phyloP scores from a whole-genome alignment of 2,329 filamentous ascomycete species.

The Aspergillus candidus region DNA sequence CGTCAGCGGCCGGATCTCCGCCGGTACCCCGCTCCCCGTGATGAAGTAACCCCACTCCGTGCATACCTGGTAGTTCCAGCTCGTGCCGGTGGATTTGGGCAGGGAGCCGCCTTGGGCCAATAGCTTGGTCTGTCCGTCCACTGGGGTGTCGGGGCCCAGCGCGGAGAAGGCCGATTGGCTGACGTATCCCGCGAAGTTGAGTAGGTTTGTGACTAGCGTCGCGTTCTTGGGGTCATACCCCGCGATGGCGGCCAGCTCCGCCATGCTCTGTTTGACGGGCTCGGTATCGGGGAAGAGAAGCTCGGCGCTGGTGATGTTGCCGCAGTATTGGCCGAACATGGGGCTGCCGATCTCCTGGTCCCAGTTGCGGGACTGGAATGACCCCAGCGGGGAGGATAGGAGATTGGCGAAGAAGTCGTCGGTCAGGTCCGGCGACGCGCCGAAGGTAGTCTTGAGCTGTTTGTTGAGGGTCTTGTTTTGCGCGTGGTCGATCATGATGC shows the following conservation, averaged over 20 bases:
- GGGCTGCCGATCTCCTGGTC: slow-evolving; percentile 49
- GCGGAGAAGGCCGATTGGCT: slow-evolving; percentile 39
- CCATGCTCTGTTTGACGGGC: slow-evolving; percentile 25
- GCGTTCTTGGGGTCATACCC: slow-evolving; percentile 29
- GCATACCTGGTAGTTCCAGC: slow-evolving; percentile 56
- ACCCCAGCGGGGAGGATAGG: slow-evolving; percentile 41
- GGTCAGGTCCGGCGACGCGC: slow-evolving; percentile 27
- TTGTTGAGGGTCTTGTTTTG: slow-evolving; percentile 40
- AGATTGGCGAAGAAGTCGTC: slow-evolving; percentile 17
- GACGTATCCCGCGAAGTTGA: slow-evolving; percentile 55
- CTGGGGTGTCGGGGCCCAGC: slow-evolving; percentile 23
- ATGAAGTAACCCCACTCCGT: slow-evolving; percentile 70
- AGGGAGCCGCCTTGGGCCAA: not conserved
- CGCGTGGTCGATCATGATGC: slow-evolving; percentile 46
- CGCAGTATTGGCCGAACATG: slow-evolving; percentile 50
- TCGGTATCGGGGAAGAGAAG: slow-evolving; percentile 37
- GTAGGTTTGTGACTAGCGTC: slow-evolving; percentile 44
- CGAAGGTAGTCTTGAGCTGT: slow-evolving; percentile 50
- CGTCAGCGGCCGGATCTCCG: slow-evolving; percentile 59
- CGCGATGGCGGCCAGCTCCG: slow-evolving; percentile 9
- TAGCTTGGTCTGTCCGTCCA: no score
- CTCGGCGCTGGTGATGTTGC: slow-evolving; percentile 46
- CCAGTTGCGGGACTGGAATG: slow-evolving; percentile 56
- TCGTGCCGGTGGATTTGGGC: slow-evolving; percentile 32
- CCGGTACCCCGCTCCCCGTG: slow-evolving; percentile 64